Evolutionary conservation across 345 rosid genomes (phyloP).

Genomic region (Euphorbia lathyris): DNA sequence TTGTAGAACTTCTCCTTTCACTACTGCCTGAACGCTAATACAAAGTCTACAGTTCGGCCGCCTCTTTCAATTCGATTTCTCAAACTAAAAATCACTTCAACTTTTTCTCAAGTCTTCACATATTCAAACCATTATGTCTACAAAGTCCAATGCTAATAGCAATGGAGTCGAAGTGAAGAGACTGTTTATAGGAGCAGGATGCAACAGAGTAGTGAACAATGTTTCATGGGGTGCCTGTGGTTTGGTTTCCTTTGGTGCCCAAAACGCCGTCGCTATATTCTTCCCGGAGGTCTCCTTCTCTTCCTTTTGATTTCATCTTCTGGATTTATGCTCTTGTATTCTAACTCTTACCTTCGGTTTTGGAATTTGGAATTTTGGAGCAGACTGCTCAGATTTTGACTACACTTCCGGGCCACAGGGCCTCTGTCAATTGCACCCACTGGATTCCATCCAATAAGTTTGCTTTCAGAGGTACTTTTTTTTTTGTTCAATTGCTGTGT

Average conservation of each 20-base stretch:
- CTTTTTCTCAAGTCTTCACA: too few relatives aligned
- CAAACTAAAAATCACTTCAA: not conserved
- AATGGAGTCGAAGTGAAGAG: constrained; percentile 45
- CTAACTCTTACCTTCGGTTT: not conserved
- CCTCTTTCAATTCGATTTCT: not conserved
- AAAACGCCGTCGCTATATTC: constrained; percentile 80
- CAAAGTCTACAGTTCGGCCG: not conserved
- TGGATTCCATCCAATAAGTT: constrained; percentile 81
- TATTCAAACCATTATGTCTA: too few relatives aligned
- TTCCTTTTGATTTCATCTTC: not conserved
- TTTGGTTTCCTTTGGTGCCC: constrained; percentile 80
- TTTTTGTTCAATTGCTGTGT: not conserved
- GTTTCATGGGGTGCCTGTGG: constrained; percentile 87
- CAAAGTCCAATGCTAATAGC: too few relatives aligned
- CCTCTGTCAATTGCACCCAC: constrained; percentile 78
- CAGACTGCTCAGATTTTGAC: constrained; percentile 82
- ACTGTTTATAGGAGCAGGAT: constrained; percentile 84
- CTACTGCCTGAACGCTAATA: not conserved
- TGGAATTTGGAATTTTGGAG: not conserved
- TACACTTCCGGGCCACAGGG: constrained; percentile 83
- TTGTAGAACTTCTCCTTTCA: not conserved
- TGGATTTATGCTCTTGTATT: not conserved
- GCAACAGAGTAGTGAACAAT: constrained; percentile 85
- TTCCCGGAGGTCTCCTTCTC: constrained; percentile 53
- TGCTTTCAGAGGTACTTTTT: constrained; percentile 62